Conservation (phyloP, 2,329 filamentous ascomycete species). For the Arthrobotrys musiformis region DNA sequence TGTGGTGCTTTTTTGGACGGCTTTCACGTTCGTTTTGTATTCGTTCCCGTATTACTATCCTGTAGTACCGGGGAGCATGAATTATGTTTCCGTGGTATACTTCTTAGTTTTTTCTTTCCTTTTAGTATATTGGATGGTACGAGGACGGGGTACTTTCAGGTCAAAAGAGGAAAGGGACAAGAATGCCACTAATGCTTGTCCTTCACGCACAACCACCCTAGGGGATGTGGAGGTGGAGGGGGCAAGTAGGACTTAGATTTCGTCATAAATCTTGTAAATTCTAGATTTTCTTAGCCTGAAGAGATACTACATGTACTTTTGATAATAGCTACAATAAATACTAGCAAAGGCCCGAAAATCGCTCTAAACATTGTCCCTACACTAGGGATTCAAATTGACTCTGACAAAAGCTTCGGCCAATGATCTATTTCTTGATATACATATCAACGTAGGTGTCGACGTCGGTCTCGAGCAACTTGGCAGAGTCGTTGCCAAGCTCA, state of each 20-base stretch:
- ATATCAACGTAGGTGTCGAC: slow-evolving; percentile 95
- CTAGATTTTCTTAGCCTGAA: not conserved
- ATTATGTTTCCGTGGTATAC: slow-evolving; percentile 61
- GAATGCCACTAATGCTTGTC: not conserved
- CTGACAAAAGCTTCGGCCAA: not conserved
- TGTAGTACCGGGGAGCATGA: slow-evolving; percentile 61
- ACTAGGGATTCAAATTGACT: not conserved
- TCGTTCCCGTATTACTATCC: slow-evolving; percentile 65
- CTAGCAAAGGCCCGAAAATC: not conserved
- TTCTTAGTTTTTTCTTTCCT: slow-evolving; percentile 57
- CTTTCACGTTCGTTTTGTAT: slow-evolving; percentile 65
- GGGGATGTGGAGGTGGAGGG: no score
- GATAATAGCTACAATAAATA: slow-evolving; percentile 12
- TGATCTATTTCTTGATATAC: slow-evolving; percentile 68
- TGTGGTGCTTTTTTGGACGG: slow-evolving; percentile 62
- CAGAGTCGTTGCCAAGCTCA: slow-evolving; percentile 78
- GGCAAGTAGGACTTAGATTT: not conserved
- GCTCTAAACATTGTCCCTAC: not conserved
- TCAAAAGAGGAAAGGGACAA: slow-evolving; percentile 57
- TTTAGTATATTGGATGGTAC: slow-evolving; percentile 58
- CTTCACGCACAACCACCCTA: not conserved
- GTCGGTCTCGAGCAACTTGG: slow-evolving; percentile 80
- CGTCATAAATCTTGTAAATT: not conserved
- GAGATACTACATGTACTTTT: slow-evolving; percentile 15
- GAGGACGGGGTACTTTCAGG: slow-evolving; percentile 59